A percentile compares a stretch with the other conserved stretches of the same genome.
phyloP scores from a whole-genome alignment of 2,329 filamentous ascomycete species.

The Ophiostoma triangulosporum region DNA sequence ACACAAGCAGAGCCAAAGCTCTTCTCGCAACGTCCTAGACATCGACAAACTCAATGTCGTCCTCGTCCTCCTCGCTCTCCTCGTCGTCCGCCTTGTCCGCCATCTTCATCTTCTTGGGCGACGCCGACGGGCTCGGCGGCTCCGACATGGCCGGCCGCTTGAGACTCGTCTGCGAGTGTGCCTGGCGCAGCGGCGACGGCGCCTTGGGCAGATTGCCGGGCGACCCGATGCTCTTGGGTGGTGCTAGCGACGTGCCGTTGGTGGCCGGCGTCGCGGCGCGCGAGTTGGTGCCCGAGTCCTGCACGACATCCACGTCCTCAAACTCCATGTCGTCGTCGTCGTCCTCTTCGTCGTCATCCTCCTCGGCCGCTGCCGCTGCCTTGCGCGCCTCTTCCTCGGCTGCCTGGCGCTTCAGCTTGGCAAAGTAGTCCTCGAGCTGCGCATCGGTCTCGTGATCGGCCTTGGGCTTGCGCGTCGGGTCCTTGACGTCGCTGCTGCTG shows the following conservation, averaged over 20 bases:
- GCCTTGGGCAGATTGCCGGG: conserved; percentile 8
- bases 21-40: too few species aligned
- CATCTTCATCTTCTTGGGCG: conserved; percentile 48
- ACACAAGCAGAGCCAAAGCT: too few species aligned
- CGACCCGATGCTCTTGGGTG: neutral
- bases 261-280: conserved; percentile 19
- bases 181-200: conserved; percentile 18
- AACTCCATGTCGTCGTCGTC: conserved; percentile 26
- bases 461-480: conserved; percentile 23
- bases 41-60: conserved; percentile 46
- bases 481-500: conserved; percentile 33
- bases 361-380: conserved; percentile 33
- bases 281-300: conserved; percentile 16
- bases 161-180: conserved; percentile 17
- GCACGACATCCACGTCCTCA: conserved; percentile 38
- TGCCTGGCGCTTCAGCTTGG: conserved; percentile 47
- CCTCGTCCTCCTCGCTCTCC: conserved; percentile 36
- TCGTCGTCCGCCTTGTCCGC: conserved; percentile 26
- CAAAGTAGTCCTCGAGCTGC: conserved; percentile 54
- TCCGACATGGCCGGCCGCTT: conserved; percentile 23
- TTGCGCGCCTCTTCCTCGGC: conserved; percentile 35
- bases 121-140: conserved; percentile 15
- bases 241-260: neutral
- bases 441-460: conserved; percentile 38
- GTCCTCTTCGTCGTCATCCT: conserved; percentile 28